These are phyloP conservation scores for Amanita molliuscula DNA, from an alignment of 768 basidiomycete genomes.

Conservation along the genomic window DNA sequence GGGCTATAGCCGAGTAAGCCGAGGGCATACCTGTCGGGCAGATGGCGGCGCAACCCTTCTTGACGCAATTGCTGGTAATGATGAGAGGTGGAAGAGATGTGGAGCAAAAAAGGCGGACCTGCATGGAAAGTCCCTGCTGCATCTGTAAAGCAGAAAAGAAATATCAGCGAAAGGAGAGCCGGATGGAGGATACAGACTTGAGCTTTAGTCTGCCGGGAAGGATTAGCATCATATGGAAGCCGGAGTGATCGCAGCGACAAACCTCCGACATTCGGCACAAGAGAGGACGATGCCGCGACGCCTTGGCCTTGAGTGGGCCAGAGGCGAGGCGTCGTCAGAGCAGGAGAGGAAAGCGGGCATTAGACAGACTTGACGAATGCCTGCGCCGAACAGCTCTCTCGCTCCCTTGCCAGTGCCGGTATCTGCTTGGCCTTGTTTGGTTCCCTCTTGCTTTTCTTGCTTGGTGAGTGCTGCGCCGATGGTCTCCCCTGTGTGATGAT, in stretches of 20 bases:
- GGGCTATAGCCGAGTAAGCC: conserved; percentile 7
- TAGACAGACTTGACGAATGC: conserved; percentile 3
- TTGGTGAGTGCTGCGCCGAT: conserved; percentile 13
- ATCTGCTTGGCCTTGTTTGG: neutral
- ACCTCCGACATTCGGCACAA: conserved; percentile 67
- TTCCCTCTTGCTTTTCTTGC: neutral
- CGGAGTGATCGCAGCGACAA: conserved; percentile 10
- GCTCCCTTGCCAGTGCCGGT: neutral
- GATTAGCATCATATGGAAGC: conserved; percentile 6
- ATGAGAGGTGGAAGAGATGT: neutral
- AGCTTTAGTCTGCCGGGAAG: conserved; percentile 44
- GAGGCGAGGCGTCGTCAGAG: conserved; percentile 18
- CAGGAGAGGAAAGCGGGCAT: conserved; percentile 15
- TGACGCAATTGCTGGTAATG: conserved; percentile 37
- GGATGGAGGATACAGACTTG: conserved; percentile 32
- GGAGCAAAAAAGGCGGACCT: conserved; percentile 25
- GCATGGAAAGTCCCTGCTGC: conserved; percentile 58
- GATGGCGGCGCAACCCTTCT: conserved; percentile 50
- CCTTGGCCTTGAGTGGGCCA: conserved; percentile 30
- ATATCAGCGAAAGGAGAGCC: conserved; percentile 9
- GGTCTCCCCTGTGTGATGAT: conserved; percentile 25
- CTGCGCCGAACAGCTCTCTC: conserved; percentile 7
- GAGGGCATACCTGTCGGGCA: conserved; percentile 47
- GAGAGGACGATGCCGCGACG: conserved; percentile 47
- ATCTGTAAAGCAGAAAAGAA: conserved; percentile 23